These are phyloP conservation scores for Tuber indicum DNA, from an alignment of 495 filamentous ascomycete genomes.

Conservation along the genomic window DNA sequence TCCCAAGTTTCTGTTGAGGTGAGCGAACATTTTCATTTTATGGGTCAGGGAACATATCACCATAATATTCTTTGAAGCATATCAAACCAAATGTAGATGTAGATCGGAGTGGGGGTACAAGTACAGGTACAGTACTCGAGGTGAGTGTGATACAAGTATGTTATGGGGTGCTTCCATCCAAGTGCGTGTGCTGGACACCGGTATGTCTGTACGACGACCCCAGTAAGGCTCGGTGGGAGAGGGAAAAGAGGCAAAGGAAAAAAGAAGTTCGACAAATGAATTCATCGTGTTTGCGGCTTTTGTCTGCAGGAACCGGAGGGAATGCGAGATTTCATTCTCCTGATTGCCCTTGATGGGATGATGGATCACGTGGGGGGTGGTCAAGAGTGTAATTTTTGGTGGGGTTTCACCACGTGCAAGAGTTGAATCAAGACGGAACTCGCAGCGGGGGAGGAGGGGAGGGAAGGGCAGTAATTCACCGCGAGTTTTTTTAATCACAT, in stretches of 20 bases:
- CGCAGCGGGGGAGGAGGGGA: neutral
- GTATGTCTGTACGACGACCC: neutral
- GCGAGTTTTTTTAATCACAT: neutral
- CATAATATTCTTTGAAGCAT: neutral
- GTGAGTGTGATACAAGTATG: neutral
- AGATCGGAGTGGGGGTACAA: neutral
- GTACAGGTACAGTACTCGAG: neutral
- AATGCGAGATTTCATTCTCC: neutral
- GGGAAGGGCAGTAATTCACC: neutral
- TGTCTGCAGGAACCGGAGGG: slow-evolving; percentile 1
- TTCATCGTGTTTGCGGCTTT: neutral
- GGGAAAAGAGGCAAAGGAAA: neutral
- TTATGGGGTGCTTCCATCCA: neutral
- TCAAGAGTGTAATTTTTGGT: neutral
- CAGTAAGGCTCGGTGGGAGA: neutral
- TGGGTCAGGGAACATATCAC: neutral
- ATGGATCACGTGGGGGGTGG: neutral
- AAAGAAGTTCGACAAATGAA: neutral
- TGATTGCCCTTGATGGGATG: neutral
- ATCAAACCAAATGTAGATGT: neutral
- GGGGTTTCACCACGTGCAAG: neutral
- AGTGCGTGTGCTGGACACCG: too few species aligned
- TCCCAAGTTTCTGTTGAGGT: neutral
- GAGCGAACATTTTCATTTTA: neutral
- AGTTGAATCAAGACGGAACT: neutral